Base-by-base conservation (phyloP, 768 basidiomycete species). In the Leccinum disarticulatum region DNA sequence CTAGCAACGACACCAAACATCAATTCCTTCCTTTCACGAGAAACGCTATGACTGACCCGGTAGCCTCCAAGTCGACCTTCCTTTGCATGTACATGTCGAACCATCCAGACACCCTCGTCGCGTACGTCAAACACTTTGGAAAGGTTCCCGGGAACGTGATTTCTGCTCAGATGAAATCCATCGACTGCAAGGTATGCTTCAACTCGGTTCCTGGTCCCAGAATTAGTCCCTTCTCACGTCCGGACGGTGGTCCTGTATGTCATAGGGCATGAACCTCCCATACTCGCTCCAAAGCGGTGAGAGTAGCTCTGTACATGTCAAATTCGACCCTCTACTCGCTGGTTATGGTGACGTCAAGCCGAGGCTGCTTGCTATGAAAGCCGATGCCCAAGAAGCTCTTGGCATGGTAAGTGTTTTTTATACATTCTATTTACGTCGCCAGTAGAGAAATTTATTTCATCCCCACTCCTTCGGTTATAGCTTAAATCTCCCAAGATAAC, bases 301-400 rank as follows among this genome's bases (percentile, higher is more conserved):
- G 9, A 78, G 82, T 63, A 65, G 69, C 33, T 77, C 77, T 9
- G 82, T 87, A 1, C 71, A 68, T 3, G 80, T 93, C 19, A 71
- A 76, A 5, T 85, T 94, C 51, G 83, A 89, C 22, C 92, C 92
- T 0, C 90, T 87, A 2, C 76, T 94, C 31, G 65, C 76, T 4
- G 85, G 87, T 0, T 93, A 93, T 66, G 87, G 90, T 1, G 91
- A 91, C 36, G 90, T 93, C 27, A 92, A 91, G 67, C 89, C 90
- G 3, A 83, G 91, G 9, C 70, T 93, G 25, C 74, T 93, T 22
- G 79, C 83, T 57, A 93, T 93, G 91, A 92, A 91, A 68, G 85
- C 85, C 0, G 79, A 89, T 27, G 88, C 91, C 0, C 88, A 93
- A 67, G 90, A 90, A 68, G 81, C 84, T 1, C 80, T 93, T 17